Conservation (phyloP, 306 rosid genomes). For the Rubus parviflorus region DNA sequence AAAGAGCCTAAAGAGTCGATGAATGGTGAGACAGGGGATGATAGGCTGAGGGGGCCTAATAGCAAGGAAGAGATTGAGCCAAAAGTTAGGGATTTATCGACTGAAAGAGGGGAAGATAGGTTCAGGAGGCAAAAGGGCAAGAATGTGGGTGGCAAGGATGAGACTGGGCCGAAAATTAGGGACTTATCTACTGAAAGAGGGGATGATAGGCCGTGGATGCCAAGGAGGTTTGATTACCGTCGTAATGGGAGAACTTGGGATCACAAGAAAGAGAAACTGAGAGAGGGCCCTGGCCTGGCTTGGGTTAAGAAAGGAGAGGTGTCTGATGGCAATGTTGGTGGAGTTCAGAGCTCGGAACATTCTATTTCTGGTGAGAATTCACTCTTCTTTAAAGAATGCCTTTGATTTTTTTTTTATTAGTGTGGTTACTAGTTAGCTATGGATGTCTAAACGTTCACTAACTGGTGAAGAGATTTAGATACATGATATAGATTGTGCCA, state of each 20-base stretch:
- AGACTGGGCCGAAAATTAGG: slow-evolving; percentile 33
- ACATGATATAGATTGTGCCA: background rate
- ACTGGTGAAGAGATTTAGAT: background rate
- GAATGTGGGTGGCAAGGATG: background rate
- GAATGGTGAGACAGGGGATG: background rate
- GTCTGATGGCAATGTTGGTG: slow-evolving; percentile 19
- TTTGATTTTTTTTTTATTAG: background rate
- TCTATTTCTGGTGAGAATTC: slow-evolving; percentile 32
- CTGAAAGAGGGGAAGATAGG: background rate
- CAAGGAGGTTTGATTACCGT: background rate
- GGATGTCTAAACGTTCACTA: background rate
- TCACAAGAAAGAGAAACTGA: background rate
- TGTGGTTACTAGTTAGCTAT: background rate
- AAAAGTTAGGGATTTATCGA: background rate
- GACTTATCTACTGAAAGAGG: slow-evolving; percentile 17
- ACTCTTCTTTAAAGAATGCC: slow-evolving; percentile 10
- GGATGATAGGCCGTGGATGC: slow-evolving; percentile 4
- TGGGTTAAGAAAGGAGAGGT: slow-evolving; percentile 64
- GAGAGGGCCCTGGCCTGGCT: slow-evolving; percentile 23
- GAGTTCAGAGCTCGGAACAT: slow-evolving; percentile 19
- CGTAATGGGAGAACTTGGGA: slow-evolving; percentile 14
- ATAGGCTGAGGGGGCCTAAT: background rate
- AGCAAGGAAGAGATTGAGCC: background rate
- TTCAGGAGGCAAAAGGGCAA: background rate
- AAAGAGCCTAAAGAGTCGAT: slow-evolving; percentile 10